Conservation (phyloP, 2,329 filamentous ascomycete species). For the Ascochyta viciae-villosae region DNA sequence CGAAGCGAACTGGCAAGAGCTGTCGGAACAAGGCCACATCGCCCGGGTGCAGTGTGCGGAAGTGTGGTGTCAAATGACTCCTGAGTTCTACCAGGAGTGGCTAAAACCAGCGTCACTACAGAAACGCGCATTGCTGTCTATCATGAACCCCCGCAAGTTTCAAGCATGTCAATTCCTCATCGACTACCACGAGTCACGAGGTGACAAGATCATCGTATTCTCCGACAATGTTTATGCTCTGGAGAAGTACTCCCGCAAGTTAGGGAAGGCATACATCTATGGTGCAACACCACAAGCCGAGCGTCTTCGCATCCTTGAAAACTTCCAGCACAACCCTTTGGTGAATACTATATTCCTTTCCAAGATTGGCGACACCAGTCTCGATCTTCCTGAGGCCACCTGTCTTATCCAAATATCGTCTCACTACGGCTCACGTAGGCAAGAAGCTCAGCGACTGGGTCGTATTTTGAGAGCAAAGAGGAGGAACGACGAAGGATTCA, state of each 20-base stretch:
- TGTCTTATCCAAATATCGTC: constrained; percentile 97
- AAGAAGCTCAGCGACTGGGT: constrained; percentile 92
- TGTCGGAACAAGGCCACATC: constrained; percentile 95
- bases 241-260: constrained; percentile 80
- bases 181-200: constrained; percentile 91
- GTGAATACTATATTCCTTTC: constrained; percentile 95
- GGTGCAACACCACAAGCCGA: constrained; percentile 87
- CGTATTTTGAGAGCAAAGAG: constrained; percentile 94
- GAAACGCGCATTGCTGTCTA: constrained; percentile 77
- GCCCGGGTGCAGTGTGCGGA: constrained; percentile 97
- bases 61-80: constrained; percentile 99
- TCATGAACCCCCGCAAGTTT: constrained; percentile 98
- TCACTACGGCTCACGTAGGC: constrained; percentile 94
- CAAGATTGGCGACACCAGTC: constrained; percentile 97
- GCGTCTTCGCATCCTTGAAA: constrained; percentile 85
- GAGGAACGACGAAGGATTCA: constrained; percentile 96
- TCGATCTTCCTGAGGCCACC: constrained; percentile 94
- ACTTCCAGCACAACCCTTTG: constrained; percentile 90
- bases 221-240: constrained; percentile 97
- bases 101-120: constrained; percentile 69
- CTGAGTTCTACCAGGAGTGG: constrained; percentile 97
- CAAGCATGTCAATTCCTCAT: constrained; percentile 98
- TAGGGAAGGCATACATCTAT: constrained; percentile 89
- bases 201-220: constrained; percentile 98
- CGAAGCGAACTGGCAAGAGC: constrained; percentile 99